Percentiles rank a stretch among this genome's conserved stretches.
Evolutionary conservation across 495 filamentous ascomycete species (phyloP).

Genomic region (Aspergillus sparsus): DNA sequence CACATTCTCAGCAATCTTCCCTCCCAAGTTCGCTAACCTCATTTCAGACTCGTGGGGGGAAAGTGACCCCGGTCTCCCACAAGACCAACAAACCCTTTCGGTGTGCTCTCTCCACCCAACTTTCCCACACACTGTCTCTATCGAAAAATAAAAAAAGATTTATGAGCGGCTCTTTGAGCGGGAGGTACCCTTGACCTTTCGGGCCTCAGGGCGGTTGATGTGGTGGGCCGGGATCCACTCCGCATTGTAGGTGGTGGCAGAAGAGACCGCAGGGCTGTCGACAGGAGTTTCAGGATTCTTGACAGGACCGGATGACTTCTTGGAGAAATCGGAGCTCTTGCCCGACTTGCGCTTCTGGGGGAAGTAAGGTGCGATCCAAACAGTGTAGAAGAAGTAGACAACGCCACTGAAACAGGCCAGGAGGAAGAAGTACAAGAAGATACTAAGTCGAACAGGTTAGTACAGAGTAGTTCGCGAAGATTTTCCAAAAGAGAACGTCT

Average conservation of each 20-base stretch:
- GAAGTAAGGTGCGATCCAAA: slow-evolving; percentile 95
- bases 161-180: slow-evolving; percentile 57
- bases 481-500: slow-evolving; percentile 25
- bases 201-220: slow-evolving; percentile 81
- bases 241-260: slow-evolving; percentile 80
- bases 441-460: slow-evolving; percentile 48
- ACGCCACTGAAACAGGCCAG: slow-evolving; percentile 72
- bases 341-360: slow-evolving; percentile 78
- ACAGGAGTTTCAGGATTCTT: slow-evolving; percentile 69
- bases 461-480: not conserved
- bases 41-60: slow-evolving; percentile 8
- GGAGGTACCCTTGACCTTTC: slow-evolving; percentile 72
- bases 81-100: slow-evolving; percentile 13
- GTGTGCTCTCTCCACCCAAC: slow-evolving; percentile 8
- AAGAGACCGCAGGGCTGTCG: slow-evolving; percentile 69
- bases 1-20: slow-evolving; percentile 36
- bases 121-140: slow-evolving; percentile 6
- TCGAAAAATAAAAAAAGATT: slow-evolving; percentile 8
- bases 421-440: slow-evolving; percentile 97
- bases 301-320: slow-evolving; percentile 53
- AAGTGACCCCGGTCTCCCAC: slow-evolving; percentile 5
- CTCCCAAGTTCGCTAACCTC: slow-evolving; percentile 16
- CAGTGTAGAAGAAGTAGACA: slow-evolving; percentile 95
- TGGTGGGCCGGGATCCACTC: slow-evolving; percentile 94
- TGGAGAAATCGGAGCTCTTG: slow-evolving; percentile 60